phyloP scores from a whole-genome alignment of 306 rosid species.

The Fagus sylvatica region DNA sequence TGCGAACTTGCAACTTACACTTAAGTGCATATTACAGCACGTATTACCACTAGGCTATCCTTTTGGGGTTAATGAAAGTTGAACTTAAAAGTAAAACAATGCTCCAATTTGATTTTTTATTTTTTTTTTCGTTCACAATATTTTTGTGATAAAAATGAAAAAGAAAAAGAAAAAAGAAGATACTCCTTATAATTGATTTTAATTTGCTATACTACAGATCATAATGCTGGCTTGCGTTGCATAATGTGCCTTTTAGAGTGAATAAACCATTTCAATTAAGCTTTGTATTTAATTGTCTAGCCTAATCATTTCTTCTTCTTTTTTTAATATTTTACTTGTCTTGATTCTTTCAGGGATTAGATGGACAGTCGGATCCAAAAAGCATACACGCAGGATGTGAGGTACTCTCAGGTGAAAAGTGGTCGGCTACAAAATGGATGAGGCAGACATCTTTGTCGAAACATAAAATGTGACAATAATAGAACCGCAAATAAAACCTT shows the following conservation, averaged over 20 bases:
- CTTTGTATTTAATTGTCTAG: neutral
- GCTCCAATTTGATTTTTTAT: neutral
- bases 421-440: constrained; percentile 75
- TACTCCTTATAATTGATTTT: neutral
- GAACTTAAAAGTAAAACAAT: neutral
- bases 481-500: too few relatives aligned
- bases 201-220: neutral
- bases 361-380: constrained; percentile 52
- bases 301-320: neutral
- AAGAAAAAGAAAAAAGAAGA: neutral
- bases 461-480: too few relatives aligned
- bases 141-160: neutral
- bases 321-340: neutral
- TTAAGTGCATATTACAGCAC: too few relatives aligned
- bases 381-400: constrained; percentile 64
- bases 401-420: constrained; percentile 53
- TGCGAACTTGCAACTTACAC: too few relatives aligned
- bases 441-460: constrained; percentile 41
- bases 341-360: constrained; percentile 38
- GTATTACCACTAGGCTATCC: too few relatives aligned
- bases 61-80: too few relatives aligned
- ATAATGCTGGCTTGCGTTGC: neutral
- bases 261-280: neutral
- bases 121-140: neutral
- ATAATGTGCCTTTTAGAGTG: too few relatives aligned